A percentile compares a stretch with the other conserved stretches of the same genome.
Conservation (phyloP, 2,329 filamentous ascomycete genomes). For the Penicillium fuscoglaucum region DNA sequence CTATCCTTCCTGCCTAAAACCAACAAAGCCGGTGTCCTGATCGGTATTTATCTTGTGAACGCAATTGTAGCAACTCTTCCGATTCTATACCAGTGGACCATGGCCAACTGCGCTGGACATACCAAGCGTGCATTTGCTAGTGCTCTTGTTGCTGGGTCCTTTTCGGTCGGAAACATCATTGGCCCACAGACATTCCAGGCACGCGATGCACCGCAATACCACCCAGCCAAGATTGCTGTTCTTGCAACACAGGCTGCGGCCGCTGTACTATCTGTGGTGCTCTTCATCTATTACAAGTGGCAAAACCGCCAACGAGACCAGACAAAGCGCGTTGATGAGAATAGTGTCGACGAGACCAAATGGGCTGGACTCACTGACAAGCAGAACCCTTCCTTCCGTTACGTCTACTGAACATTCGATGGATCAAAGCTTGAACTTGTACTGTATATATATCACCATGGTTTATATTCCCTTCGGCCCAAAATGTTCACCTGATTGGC, state of each 20-base stretch:
- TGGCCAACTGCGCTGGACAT: conserved; percentile 51
- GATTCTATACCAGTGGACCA: conserved; percentile 50
- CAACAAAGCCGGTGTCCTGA: conserved; percentile 46
- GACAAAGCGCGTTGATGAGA: conserved; percentile 15
- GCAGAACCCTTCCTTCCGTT: conserved; percentile 37
- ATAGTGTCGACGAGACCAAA: conserved; percentile 26
- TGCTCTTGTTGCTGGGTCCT: conserved; percentile 48
- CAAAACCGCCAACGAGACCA: conserved; percentile 34
- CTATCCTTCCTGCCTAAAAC: conserved; percentile 38
- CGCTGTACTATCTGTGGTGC: conserved; percentile 30
- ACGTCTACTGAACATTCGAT: conserved; percentile 32
- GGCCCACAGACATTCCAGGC: conserved; percentile 49
- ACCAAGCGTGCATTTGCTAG: conserved; percentile 53
- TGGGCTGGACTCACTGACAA: conserved; percentile 39
- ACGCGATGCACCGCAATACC: conserved; percentile 46
- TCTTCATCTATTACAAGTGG: conserved; percentile 33
- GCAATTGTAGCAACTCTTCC: conserved; percentile 47
- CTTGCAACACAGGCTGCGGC: conserved; percentile 38
- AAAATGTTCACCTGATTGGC: neutral
- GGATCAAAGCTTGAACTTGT: neutral
- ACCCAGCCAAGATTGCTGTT: conserved; percentile 45
- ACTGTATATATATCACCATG: neutral
- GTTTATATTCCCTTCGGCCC: no score
- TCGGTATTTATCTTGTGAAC: conserved; percentile 50
- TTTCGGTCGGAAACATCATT: conserved; percentile 49